Conservation (phyloP, 2,329 filamentous ascomycete species). For the Tympanopsis confertula region DNA sequence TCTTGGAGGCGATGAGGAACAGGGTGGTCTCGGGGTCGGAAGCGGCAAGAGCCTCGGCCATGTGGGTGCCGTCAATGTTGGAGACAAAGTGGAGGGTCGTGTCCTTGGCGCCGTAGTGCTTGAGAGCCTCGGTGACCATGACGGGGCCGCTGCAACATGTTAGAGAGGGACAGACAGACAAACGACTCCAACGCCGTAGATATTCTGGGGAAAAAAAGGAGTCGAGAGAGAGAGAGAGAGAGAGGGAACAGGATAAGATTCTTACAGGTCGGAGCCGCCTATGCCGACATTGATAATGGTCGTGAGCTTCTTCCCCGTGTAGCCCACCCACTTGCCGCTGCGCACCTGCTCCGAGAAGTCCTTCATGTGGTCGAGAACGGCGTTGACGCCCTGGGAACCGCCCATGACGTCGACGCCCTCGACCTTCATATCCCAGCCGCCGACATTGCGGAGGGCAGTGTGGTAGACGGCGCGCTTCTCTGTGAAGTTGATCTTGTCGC, state of each 20-base stretch:
- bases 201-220: neutral
- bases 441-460: conserved; percentile 80
- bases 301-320: conserved; percentile 90
- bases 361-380: conserved; percentile 92
- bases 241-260: conserved; percentile 9
- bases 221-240: neutral
- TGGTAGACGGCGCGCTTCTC: conserved; percentile 95
- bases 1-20: conserved; percentile 97
- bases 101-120: conserved; percentile 78
- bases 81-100: conserved; percentile 95
- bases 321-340: conserved; percentile 93
- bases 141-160: conserved; percentile 67
- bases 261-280: conserved; percentile 93
- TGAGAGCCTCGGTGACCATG: conserved; percentile 97
- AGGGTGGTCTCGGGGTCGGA: conserved; percentile 97
- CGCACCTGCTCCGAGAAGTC: conserved; percentile 92
- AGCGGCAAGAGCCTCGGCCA: conserved; percentile 78
- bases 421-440: conserved; percentile 69
- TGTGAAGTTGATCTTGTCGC: conserved; percentile 99
- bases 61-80: conserved; percentile 98
- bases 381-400: conserved; percentile 86
- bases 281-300: conserved; percentile 97
- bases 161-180: conserved; percentile 13
- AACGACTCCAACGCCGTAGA: too few relatives aligned
- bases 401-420: conserved; percentile 90